A percentile compares a stretch with the other conserved stretches of the same genome.
phyloP scores from a whole-genome alignment of 2,329 filamentous ascomycete species.

The Mariannaea elegans region DNA sequence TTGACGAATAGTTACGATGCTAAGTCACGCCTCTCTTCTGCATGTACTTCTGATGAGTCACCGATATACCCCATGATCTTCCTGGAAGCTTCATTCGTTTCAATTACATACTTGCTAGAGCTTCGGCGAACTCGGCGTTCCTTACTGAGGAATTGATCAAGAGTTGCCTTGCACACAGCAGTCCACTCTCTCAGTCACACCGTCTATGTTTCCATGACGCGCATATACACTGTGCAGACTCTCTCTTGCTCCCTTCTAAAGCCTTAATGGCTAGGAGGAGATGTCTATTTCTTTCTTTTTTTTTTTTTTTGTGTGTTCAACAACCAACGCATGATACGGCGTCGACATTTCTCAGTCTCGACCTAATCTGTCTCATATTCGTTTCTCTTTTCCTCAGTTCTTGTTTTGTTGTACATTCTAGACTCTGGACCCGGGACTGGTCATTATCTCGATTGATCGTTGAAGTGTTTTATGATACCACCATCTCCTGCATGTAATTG shows the following conservation, averaged over 20 bases:
- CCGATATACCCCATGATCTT: conserved; percentile 33
- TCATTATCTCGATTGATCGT: conserved; percentile 35
- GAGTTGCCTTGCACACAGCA: conserved; percentile 5
- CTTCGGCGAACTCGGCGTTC: conserved; percentile 2
- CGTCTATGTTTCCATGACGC: conserved; percentile 3
- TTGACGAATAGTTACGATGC: conserved; percentile 30
- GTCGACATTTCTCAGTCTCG: conserved; percentile 42
- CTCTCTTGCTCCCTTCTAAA: conserved; percentile 17
- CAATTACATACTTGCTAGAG: conserved; percentile 2
- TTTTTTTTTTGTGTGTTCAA: conserved; percentile 34
- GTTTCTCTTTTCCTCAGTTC: conserved; percentile 34
- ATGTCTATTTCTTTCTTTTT: conserved; percentile 5
- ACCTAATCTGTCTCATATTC: conserved; percentile 46
- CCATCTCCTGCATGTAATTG: conserved; percentile 46
- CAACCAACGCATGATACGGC: conserved; percentile 40
- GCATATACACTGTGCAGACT: conserved; percentile 3
- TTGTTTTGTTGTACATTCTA: conserved; percentile 47
- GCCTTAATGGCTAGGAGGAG: not conserved
- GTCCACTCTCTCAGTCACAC: conserved; percentile 14
- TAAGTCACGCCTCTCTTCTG: conserved; percentile 18
- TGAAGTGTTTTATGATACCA: conserved; percentile 43
- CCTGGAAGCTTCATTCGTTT: conserved; percentile 17
- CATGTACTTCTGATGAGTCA: conserved; percentile 24
- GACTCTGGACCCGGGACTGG: conserved; percentile 44
- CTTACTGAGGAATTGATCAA: conserved; percentile 14